Conservation (phyloP, 345 rosid genomes). For the Barbarea vulgaris region DNA sequence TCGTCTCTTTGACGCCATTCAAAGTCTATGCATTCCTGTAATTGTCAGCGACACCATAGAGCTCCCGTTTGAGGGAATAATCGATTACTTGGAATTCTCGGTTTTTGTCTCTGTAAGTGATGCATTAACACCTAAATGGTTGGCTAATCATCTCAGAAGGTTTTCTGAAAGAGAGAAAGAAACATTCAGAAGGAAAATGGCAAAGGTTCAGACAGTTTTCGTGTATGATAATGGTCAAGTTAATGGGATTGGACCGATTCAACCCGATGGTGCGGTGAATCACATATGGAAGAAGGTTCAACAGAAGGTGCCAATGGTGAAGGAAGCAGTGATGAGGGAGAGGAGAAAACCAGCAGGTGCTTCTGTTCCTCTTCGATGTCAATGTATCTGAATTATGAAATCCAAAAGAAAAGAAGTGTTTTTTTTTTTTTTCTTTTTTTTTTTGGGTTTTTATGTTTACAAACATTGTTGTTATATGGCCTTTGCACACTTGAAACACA, state of each 20-base stretch:
- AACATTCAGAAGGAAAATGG: slow-evolving; percentile 58
- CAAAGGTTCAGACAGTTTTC: slow-evolving; percentile 61
- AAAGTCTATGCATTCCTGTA: slow-evolving; percentile 93
- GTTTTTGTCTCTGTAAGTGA: slow-evolving; percentile 70
- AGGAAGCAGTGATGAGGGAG: slow-evolving; percentile 72
- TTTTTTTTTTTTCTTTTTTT: not conserved
- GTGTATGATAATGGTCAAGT: slow-evolving; percentile 65
- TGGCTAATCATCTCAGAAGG: slow-evolving; percentile 58
- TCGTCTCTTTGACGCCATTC: slow-evolving; percentile 92
- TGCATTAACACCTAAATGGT: slow-evolving; percentile 80
- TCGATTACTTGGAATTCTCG: slow-evolving; percentile 75
- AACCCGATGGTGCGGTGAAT: slow-evolving; percentile 79
- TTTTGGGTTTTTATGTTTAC: no score
- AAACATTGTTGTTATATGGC: no score
- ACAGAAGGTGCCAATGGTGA: slow-evolving; percentile 71
- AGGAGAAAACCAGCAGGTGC: slow-evolving; percentile 73
- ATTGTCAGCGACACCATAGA: slow-evolving; percentile 83
- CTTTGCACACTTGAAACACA: no score
- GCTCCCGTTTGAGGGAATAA: slow-evolving; percentile 89
- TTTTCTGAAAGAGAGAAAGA: slow-evolving; percentile 57
- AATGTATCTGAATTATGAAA: slow-evolving; percentile 57
- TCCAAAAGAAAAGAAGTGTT: not conserved
- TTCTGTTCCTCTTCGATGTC: slow-evolving; percentile 75
- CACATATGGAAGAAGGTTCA: slow-evolving; percentile 82
- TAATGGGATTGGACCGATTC: slow-evolving; percentile 72